Conservation (phyloP, 495 filamentous ascomycete genomes). For the Usnea hakonensis region DNA sequence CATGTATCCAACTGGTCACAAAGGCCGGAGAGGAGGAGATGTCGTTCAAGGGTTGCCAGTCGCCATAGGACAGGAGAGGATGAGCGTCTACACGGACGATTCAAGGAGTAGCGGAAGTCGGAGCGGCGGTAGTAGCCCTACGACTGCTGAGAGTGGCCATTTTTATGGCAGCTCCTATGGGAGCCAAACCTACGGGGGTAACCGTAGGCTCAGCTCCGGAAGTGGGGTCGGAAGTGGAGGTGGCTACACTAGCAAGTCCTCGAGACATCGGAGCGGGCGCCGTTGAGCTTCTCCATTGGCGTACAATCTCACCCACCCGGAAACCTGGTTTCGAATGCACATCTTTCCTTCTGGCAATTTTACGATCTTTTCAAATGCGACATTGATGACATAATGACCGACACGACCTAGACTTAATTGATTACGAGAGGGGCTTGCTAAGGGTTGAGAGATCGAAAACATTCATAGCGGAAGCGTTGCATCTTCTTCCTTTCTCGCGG, state of each 20-base stretch:
- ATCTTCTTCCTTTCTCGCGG: conserved; percentile 6
- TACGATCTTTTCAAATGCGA: not conserved
- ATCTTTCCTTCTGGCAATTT: not conserved
- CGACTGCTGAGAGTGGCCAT: conserved; percentile 37
- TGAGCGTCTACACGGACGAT: conserved; percentile 38
- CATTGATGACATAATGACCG: conserved; percentile 14
- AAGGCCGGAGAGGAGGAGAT: conserved; percentile 47
- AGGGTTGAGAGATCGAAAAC: conserved; percentile 1
- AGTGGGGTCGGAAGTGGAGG: conserved; percentile 16
- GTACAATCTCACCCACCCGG: not conserved
- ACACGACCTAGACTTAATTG: conserved; percentile 14
- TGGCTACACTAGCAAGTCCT: conserved; percentile 12
- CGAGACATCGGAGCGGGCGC: conserved; percentile 18
- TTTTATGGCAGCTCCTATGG: conserved; percentile 9
- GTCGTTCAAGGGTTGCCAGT: conserved; percentile 82
- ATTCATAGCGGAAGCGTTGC: conserved; percentile 12
- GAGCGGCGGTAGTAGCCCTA: conserved; percentile 51
- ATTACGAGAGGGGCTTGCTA: conserved; percentile 7
- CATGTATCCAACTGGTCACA: conserved; percentile 68
- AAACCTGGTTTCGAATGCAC: not conserved
- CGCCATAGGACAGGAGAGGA: conserved; percentile 56
- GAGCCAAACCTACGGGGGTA: conserved; percentile 23
- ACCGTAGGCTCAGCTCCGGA: conserved; percentile 6
- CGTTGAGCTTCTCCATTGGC: not conserved
- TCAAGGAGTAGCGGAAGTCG: conserved; percentile 44